Evolutionary conservation across 2,329 filamentous ascomycete species (phyloP), one percentile per base, ranked within the genome.

Genomic region (Sporothrix humicola): DNA sequence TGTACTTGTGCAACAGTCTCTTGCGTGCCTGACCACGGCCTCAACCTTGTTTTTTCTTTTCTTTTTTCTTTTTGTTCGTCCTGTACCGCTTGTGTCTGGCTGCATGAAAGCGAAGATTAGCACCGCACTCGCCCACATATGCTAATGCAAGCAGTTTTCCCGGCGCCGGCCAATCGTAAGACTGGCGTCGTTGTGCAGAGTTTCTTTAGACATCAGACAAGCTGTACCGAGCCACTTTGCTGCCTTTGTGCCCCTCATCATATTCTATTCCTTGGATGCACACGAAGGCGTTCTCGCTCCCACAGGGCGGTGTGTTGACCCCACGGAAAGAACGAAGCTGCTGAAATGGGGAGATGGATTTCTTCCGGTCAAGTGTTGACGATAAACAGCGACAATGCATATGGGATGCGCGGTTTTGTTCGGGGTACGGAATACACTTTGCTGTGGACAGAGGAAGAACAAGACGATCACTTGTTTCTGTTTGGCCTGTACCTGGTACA

Each of bases 21-120:
- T 31, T n/a, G 31, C 31, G 31, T 63, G 58, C 58, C 31, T 44
- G 58, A 13, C 37, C 17, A 9, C 17, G 17, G 31, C 31, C 8
- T n/a, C 31, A 44, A 20, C 58, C 31, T 63, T 44, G 37, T n/a
- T 17, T 17, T 52, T 52, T 52, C n/a, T 52, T 26, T 26, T 26
- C 23, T 26, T n/a, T n/a, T 2, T 5, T 37, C 13, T 20, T 63
- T 20, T 20, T 37, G 31, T 44, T 44, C 58, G 37, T 42, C 58
- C n/a, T 63, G 31, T 63, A 15, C 58, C 26, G 58, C 31, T 63
- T 63, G 58, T 6, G 58, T 44, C 31, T 63, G 58, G 58, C 31
- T 63, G 58, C 58, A 63, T 44, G 31, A 37, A 63, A 63, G 58
- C 58, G 58, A 63, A 17, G 20, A 4, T 12, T 44, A 63, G 31